Conservation (phyloP, 139 green algal species). For the Ettlia oleoabundans region DNA sequence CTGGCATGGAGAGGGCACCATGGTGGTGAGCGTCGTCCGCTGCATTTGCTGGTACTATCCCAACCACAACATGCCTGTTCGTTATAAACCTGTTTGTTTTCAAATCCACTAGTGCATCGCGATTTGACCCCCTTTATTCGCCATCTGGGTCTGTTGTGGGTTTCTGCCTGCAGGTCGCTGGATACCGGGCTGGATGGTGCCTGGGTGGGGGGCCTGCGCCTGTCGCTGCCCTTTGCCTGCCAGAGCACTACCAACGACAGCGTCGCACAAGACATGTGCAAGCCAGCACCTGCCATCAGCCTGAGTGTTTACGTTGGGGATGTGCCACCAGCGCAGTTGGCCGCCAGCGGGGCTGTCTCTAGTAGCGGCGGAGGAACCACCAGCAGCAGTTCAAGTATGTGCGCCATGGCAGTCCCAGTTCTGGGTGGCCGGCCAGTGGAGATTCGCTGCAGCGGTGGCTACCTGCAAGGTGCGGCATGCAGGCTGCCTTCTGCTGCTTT, state of each 20-base stretch:
- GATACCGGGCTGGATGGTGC: slow-evolving; percentile 24
- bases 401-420: not conserved
- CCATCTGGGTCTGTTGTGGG: too few relatives aligned
- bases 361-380: not conserved
- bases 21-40: too few relatives aligned
- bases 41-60: too few relatives aligned
- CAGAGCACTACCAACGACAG: not conserved
- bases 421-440: not conserved
- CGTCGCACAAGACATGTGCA: not conserved
- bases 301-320: not conserved
- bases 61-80: too few relatives aligned
- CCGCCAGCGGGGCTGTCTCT: not conserved
- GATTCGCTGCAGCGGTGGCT: not conserved
- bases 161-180: too few relatives aligned
- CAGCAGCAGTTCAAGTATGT: too few relatives aligned
- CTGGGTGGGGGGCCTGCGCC: slow-evolving; percentile 23
- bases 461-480: slow-evolving; percentile 2
- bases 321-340: not conserved
- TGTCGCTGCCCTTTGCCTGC: slow-evolving; percentile 21
- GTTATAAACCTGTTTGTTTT: too few relatives aligned
- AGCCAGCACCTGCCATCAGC: not conserved
- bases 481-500: not conserved
- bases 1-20: not conserved
- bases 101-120: too few relatives aligned
- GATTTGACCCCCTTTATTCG: too few relatives aligned